Evolutionary conservation across 2,329 filamentous ascomycete species (phyloP).

Genomic region (Sclerotinia spermophila): DNA sequence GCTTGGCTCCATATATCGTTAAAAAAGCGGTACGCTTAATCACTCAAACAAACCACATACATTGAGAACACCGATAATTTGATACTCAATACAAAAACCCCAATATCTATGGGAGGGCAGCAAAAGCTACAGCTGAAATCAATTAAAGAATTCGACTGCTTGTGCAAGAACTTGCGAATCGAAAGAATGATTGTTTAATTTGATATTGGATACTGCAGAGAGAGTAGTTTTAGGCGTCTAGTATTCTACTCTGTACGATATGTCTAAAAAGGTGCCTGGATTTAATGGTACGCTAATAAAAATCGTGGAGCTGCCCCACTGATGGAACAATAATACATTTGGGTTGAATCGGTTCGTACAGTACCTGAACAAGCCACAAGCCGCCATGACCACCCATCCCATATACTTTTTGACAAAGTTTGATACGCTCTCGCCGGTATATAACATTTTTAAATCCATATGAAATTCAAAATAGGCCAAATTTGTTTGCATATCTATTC

Average conservation of each 20-base stretch:
- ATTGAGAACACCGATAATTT: neutral
- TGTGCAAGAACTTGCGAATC: no score
- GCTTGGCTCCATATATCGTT: neutral
- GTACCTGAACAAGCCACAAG: neutral
- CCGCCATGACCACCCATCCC: neutral
- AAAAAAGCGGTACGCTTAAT: neutral
- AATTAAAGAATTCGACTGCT: no score
- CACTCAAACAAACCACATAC: neutral
- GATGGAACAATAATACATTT: neutral
- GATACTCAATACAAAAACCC: neutral
- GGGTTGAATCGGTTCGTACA: neutral
- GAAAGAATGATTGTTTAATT: neutral
- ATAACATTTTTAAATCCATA: neutral
- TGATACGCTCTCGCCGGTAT: no score
- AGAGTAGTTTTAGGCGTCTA: neutral
- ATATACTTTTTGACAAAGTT: no score
- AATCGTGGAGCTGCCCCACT: neutral
- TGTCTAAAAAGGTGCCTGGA: neutral
- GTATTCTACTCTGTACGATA: no score
- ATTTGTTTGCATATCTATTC: neutral
- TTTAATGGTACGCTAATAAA: neutral
- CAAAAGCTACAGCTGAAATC: fast-evolving
- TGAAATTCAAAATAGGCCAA: neutral
- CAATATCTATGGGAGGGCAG: neutral
- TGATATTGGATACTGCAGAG: neutral